phyloP scores from a whole-genome alignment of 352 stramenopile species.

The Phytophthora uliginosa region DNA sequence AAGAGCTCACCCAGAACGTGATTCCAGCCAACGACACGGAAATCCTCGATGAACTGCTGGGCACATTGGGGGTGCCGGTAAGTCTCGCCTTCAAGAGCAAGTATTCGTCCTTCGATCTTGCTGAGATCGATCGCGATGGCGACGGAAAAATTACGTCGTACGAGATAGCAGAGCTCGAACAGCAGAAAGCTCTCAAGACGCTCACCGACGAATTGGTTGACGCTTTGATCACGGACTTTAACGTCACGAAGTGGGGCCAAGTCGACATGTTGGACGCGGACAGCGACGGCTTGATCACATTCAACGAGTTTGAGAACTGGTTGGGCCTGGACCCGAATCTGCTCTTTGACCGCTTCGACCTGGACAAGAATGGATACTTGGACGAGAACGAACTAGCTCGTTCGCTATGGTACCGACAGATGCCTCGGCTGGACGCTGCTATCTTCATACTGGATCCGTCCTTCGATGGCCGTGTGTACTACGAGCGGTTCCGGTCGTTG shows the following conservation, averaged over 20 bases:
- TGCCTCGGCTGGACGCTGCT: conserved; percentile 70
- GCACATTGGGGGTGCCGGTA: conserved; percentile 73
- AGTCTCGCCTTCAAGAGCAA: conserved; percentile 60
- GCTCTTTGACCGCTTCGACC: conserved; percentile 86
- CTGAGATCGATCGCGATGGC: conserved; percentile 68
- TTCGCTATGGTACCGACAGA: conserved; percentile 72
- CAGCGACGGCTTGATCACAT: conserved; percentile 67
- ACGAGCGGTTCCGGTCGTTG: conserved; percentile 63
- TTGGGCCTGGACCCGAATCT: conserved; percentile 77
- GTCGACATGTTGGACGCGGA: conserved; percentile 59
- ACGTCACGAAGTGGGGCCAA: conserved; percentile 70
- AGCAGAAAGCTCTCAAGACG: conserved; percentile 37
- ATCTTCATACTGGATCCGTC: conserved; percentile 85
- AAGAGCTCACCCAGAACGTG: conserved; percentile 42
- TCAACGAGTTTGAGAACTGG: conserved; percentile 76
- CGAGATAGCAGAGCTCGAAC: conserved; percentile 56
- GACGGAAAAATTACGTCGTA: conserved; percentile 80
- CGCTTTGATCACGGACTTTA: conserved; percentile 62
- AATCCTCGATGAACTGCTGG: conserved; percentile 72
- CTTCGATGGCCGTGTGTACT: conserved; percentile 87
- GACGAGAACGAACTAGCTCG: conserved; percentile 87
- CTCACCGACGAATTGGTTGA: conserved; percentile 54
- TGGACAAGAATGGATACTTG: conserved; percentile 88
- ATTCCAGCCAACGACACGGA: conserved; percentile 70
- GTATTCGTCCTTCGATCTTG: conserved; percentile 81